Evolutionary conservation across 108 stramenopile species (phyloP).

Genomic region (Nitzschia putrida): DNA sequence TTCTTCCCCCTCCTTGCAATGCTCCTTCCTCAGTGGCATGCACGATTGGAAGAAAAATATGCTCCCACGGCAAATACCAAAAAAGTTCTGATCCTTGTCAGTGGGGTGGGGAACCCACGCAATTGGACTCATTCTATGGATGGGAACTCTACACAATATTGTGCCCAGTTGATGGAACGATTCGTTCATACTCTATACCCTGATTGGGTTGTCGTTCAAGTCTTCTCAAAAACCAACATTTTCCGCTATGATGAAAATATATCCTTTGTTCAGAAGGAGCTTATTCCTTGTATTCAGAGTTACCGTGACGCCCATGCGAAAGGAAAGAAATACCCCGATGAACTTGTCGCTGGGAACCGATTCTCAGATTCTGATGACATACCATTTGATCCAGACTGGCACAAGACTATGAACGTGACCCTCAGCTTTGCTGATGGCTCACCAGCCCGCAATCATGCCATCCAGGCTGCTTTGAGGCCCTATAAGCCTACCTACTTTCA

Average conservation of each 20-base stretch:
- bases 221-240: slow-evolving; percentile 89
- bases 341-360: neutral
- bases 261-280: slow-evolving; percentile 86
- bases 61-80: slow-evolving; percentile 51
- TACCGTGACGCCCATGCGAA: slow-evolving; percentile 85
- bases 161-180: slow-evolving; percentile 81
- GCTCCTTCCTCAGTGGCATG: slow-evolving; percentile 82
- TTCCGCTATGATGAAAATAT: slow-evolving; percentile 98
- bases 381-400: slow-evolving; percentile 75
- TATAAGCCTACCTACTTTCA: slow-evolving; percentile 94
- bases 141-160: slow-evolving; percentile 86
- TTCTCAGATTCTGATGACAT: neutral
- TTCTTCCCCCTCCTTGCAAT: slow-evolving; percentile 90
- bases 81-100: slow-evolving; percentile 83
- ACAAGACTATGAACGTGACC: slow-evolving; percentile 77
- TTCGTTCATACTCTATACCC: slow-evolving; percentile 71
- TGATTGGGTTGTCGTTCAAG: slow-evolving; percentile 70
- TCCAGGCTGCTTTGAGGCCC: slow-evolving; percentile 88
- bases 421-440: slow-evolving; percentile 94
- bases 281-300: slow-evolving; percentile 82
- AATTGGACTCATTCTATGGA: slow-evolving; percentile 80
- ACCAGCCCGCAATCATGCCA: slow-evolving; percentile 90
- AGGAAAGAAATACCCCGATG: slow-evolving; percentile 36
- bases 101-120: slow-evolving; percentile 88
- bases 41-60: slow-evolving; percentile 59